phyloP scores from a whole-genome alignment of 768 basidiomycete species.

The Arthromyces matolae region DNA sequence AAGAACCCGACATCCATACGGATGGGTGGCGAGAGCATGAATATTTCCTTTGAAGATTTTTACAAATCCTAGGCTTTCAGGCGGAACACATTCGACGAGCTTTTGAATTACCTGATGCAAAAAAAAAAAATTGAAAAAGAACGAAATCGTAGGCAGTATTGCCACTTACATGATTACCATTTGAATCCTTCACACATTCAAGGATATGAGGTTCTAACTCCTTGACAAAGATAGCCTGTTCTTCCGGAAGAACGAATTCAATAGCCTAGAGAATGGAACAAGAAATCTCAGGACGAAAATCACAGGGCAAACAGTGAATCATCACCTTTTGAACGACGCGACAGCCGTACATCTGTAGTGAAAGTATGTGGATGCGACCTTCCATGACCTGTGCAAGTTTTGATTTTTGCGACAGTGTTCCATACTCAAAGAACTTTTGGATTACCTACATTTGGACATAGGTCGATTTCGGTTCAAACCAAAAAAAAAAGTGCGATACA shows the following conservation, averaged over 20 bases:
- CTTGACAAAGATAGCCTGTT: conserved; percentile 69
- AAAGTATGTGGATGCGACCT: conserved; percentile 69
- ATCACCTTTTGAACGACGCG: conserved; percentile 89
- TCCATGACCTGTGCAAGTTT: conserved; percentile 71
- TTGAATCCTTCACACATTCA: conserved; percentile 83
- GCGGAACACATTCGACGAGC: conserved; percentile 73
- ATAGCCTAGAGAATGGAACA: conserved; percentile 57
- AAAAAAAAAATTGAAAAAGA: conserved; percentile 3
- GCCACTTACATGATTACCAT: conserved; percentile 89
- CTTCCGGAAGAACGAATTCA: conserved; percentile 74
- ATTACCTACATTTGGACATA: conserved; percentile 62
- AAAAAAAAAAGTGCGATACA: conserved; percentile 21
- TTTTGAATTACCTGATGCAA: conserved; percentile 75
- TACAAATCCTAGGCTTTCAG: conserved; percentile 76
- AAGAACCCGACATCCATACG: conserved; percentile 92
- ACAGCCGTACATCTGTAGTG: conserved; percentile 94
- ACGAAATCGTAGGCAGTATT: not conserved
- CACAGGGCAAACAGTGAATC: not conserved
- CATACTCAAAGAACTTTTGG: conserved; percentile 90
- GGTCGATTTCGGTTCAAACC: not conserved
- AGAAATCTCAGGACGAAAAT: conserved; percentile 1
- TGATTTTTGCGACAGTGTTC: conserved; percentile 70
- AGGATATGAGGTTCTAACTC: conserved; percentile 81
- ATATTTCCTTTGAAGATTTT: conserved; percentile 74
- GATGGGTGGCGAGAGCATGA: conserved; percentile 77